A percentile compares a stretch with the other conserved stretches of the same genome.
Evolutionary conservation across 2,329 filamentous ascomycete species (phyloP).

Genomic region (Curvularia sp.): DNA sequence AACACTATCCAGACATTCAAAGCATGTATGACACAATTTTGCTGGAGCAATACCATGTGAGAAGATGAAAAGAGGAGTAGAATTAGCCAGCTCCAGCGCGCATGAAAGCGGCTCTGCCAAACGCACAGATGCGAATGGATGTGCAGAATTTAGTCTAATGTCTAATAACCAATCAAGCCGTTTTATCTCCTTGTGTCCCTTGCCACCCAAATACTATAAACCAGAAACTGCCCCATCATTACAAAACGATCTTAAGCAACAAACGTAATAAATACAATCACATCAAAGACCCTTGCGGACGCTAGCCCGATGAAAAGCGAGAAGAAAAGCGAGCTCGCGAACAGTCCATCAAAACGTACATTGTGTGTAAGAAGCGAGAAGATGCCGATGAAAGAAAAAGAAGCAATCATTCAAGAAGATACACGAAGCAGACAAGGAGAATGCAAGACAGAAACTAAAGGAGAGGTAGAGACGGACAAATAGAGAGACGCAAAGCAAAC

Average conservation of each 20-base stretch:
- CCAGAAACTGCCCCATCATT: not conserved
- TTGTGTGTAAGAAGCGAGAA: not conserved
- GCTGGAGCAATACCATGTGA: not conserved
- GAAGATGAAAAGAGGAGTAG: not conserved
- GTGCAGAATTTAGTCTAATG: not conserved
- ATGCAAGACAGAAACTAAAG: not conserved
- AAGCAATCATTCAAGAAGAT: not conserved
- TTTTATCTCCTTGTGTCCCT: not conserved
- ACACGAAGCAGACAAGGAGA: slow-evolving; percentile 5
- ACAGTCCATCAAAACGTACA: not conserved
- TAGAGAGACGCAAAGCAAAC: not conserved
- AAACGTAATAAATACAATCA: not conserved
- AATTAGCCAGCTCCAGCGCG: not conserved
- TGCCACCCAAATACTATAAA: not conserved
- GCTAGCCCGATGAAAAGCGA: not conserved
- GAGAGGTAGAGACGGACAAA: not conserved
- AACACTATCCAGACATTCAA: not conserved
- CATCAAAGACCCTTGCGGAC: not conserved
- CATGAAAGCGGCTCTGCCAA: not conserved
- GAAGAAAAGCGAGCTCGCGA: not conserved
- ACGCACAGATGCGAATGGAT: not conserved
- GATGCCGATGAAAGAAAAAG: not conserved
- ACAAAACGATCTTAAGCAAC: not conserved
- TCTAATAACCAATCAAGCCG: not conserved
- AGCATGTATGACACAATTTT: too few species aligned